Evolutionary conservation across 2,329 filamentous ascomycete genomes (phyloP), one percentile per base, ranked within the genome.

Genomic region (Elsinoe perseae): DNA sequence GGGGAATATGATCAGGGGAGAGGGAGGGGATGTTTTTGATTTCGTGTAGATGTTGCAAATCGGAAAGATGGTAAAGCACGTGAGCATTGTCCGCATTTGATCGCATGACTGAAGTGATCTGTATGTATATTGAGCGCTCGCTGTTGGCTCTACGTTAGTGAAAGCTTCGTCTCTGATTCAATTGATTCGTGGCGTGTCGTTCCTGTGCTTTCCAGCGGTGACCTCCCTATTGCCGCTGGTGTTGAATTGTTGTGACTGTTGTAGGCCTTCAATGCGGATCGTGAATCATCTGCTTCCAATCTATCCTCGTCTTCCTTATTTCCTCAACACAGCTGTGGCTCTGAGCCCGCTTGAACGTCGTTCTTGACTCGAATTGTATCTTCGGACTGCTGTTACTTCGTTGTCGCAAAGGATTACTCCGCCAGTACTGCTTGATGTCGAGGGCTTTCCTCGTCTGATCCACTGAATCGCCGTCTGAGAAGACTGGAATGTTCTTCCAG

Each of bases 21-120:
- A 82, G 66, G 85, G 84, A 3, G 81, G 81, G 2, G 92, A 97
- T 79, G 93, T 88, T 1, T 98, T 97, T 80, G 91, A 95, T 68
- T 97, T 97, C 77, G 78, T 95, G 59, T 95, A 56, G 32, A 36
- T 36, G 9, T 12, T 36, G 32, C 12, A 14, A 14, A 7, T n/a
- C n/a, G n/a, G n/a, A n/a, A n/a, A n/a, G n/a, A n/a, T n/a, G n/a
- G 28, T 30, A 30, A 10, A 5, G 10, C 28, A 30, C 28, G 5
- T 10, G 28, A 10, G 28, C 28, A 30, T 36, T 14, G 10, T 36
- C 10, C n/a, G 32, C 12, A 14, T 36, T n/a, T n/a, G n/a, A n/a
- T n/a, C n/a, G n/a, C n/a, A n/a, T 36, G 32, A 5, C 9, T 36
- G 32, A 14, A 36, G 32, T 9, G n/a, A 36, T 9, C 40, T 44